Percentiles rank a stretch among this genome's conserved stretches.
Evolutionary conservation across 108 stramenopile species (phyloP).

Genomic region (Skeletonema potamos): DNA sequence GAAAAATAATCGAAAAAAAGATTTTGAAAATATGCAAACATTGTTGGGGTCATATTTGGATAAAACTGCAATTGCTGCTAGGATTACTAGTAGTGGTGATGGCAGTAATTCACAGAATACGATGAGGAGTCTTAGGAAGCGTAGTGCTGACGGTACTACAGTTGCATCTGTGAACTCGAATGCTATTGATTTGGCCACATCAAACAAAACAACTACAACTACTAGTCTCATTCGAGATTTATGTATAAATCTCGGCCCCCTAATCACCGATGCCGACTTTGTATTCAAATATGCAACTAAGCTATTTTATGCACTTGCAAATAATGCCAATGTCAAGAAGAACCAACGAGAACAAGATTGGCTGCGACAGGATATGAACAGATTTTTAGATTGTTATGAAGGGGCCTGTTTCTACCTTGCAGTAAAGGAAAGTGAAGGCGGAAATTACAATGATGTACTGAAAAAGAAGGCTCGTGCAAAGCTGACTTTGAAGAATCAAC

Average conservation of each 20-base stretch:
- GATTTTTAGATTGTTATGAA: constrained; percentile 50
- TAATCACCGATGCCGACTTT: constrained; percentile 36
- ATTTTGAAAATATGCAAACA: constrained; percentile 32
- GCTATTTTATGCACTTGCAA: constrained; percentile 14
- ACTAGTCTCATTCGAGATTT: constrained; percentile 31
- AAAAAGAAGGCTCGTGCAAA: constrained; percentile 7
- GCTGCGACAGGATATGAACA: constrained; percentile 36
- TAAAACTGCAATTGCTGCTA: background rate
- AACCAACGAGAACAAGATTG: background rate
- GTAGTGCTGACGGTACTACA: background rate
- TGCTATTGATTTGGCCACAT: too few species aligned
- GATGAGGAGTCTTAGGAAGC: background rate
- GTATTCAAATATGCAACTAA: constrained; percentile 19
- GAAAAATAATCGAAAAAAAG: constrained; percentile 4
- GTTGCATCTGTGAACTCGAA: too few species aligned
- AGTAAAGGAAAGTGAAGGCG: constrained; percentile 38
- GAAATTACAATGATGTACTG: constrained; percentile 1
- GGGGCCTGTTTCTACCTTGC: constrained; percentile 65
- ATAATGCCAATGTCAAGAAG: background rate
- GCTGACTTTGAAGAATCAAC: background rate
- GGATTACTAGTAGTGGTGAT: background rate
- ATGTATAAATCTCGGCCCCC: constrained; percentile 33
- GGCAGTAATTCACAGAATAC: background rate
- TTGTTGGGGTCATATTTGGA: constrained; percentile 20
- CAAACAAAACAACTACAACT: background rate